phyloP scores from a whole-genome alignment of 345 rosid genomes.

The Salix caprea region DNA sequence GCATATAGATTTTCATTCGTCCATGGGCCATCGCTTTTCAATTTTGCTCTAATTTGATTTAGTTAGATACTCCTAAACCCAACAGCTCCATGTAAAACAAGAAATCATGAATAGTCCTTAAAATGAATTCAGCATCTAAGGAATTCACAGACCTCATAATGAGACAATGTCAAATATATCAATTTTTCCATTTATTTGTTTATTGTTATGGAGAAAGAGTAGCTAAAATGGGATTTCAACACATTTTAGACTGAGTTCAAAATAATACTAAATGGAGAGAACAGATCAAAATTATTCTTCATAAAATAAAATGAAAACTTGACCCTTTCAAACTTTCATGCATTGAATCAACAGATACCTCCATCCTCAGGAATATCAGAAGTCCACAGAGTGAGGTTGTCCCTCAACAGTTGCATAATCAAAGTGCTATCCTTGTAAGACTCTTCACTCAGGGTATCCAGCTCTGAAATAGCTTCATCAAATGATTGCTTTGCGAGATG shows the following conservation, averaged over 20 bases:
- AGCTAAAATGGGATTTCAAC: neutral
- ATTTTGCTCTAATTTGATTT: neutral
- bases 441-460: slow-evolving; percentile 29
- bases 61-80: neutral
- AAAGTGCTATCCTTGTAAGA: slow-evolving; percentile 34
- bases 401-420: slow-evolving; percentile 33
- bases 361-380: slow-evolving; percentile 32
- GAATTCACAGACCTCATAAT: neutral
- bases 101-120: neutral
- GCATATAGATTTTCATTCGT: neutral
- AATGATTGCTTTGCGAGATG: slow-evolving; percentile 34
- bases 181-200: neutral
- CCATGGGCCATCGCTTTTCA: neutral
- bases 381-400: slow-evolving; percentile 34
- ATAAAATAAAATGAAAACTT: neutral
- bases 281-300: neutral
- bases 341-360: slow-evolving; percentile 6
- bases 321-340: neutral
- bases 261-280: neutral
- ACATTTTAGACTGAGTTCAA: neutral
- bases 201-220: neutral
- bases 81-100: neutral
- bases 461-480: slow-evolving; percentile 34
- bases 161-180: neutral
- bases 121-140: neutral